Base-by-base conservation (phyloP, 768 basidiomycete species). In the Suillus discolor region DNA sequence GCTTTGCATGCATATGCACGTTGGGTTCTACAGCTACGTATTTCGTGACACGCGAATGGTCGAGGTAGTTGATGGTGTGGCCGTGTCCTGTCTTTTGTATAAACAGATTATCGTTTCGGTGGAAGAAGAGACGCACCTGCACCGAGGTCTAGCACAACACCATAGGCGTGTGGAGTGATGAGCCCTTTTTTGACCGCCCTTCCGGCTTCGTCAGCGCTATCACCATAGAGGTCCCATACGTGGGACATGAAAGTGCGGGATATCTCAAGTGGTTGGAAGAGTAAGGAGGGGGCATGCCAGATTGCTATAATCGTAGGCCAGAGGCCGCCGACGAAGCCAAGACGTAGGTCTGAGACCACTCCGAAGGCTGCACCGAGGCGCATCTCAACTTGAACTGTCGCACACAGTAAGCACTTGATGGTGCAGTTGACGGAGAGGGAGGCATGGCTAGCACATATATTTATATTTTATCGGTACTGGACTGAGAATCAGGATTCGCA, bases 1-100 rank as follows among this genome's bases (percentile, higher is more conserved):
- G 83, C 20, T 79, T 71, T 6, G 77, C 64, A 71, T 92, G 89
- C 90, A 92, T 90, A 62, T 78, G 74, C 6, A 67, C 62, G 69
- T 92, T 93, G 7, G 92, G 91, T 70, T 93, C 91, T 6, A 93
- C 73, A 1, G 90, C 91, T 57, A 92, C 78, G 68, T 93, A 92
- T 72, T 80, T 85, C 1, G 84, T 83, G 23, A 92, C 87, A 36
- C 76, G 78, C 2, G 70, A 66, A 38, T 72, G 78, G 64, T 90
- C 83, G 28, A 94, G 82, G 69, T 93, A 92, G 38, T 79, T 79
- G 15, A 83, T 76, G 0, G 84, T 85, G 70, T 91, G 90, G 0
- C 92, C 91, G 64, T 85, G 80, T 0, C 88, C 90, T 90, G n/a
- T 54, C 9, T 47, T 28, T 54, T 20, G 25, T 42, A 36, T 34